phyloP scores from a whole-genome alignment of 2,329 filamentous ascomycete species.

The Diaporthe amygdali region DNA sequence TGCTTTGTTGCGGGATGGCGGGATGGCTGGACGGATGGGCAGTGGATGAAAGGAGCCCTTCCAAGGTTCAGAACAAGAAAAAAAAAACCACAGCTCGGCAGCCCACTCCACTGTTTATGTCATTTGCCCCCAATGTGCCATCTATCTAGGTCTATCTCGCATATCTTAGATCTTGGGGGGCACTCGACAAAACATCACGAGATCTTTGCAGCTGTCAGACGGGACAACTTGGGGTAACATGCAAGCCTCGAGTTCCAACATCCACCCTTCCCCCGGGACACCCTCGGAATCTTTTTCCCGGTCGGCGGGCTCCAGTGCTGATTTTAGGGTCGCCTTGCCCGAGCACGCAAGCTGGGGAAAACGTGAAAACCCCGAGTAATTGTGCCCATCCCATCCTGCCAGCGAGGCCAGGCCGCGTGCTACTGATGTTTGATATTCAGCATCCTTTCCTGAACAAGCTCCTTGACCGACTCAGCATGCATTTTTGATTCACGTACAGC shows the following conservation, averaged over 20 bases:
- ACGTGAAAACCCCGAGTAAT: slow-evolving; percentile 1
- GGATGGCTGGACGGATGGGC: neutral
- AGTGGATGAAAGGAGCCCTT: neutral
- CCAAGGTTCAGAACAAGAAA: neutral
- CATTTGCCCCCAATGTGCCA: neutral
- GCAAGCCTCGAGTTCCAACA: neutral
- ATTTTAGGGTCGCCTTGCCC: slow-evolving; percentile 7
- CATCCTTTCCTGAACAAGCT: neutral
- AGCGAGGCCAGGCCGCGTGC: neutral
- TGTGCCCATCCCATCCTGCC: neutral
- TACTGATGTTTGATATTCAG: neutral
- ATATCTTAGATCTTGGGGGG: slow-evolving; percentile 12
- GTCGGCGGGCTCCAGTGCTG: neutral
- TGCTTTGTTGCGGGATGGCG: neutral
- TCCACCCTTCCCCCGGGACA: neutral
- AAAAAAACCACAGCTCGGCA: too few relatives aligned
- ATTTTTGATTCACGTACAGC: neutral
- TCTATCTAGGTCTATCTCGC: neutral
- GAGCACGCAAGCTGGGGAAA: neutral
- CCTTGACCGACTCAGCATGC: neutral
- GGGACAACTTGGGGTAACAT: neutral
- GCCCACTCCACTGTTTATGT: slow-evolving; percentile 12
- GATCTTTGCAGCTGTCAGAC: slow-evolving; percentile 14
- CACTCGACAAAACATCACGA: neutral
- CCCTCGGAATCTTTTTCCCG: slow-evolving; percentile 2